Evolutionary conservation across 805 yeast species (phyloP).

Genomic region (Nematodospora valgi): DNA sequence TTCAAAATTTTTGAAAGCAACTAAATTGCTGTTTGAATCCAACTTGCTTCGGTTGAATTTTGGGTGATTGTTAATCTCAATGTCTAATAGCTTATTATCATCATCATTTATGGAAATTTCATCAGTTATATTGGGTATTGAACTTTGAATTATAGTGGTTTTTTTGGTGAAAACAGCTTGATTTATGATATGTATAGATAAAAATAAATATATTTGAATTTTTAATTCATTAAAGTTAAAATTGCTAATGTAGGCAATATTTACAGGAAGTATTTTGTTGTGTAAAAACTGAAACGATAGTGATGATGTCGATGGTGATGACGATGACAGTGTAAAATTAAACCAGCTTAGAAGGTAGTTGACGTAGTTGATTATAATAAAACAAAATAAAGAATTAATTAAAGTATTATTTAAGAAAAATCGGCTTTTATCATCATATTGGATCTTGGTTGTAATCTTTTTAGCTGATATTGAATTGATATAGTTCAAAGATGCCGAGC

Average conservation of each 20-base stretch:
- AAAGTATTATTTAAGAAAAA: conserved; percentile 13
- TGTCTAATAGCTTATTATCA: conserved; percentile 10
- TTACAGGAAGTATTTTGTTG: conserved; percentile 2
- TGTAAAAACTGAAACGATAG: too few species aligned
- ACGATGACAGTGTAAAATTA: conserved; percentile 4
- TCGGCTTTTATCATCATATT: conserved; percentile 11
- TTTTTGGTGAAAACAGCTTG: conserved; percentile 8
- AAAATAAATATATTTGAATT: conserved; percentile 13
- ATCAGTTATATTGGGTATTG: conserved; percentile 8
- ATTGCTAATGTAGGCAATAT: conserved; percentile 7
- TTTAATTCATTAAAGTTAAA: conserved; percentile 6
- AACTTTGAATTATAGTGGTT: conserved; percentile 6
- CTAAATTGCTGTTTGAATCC: conserved; percentile 7
- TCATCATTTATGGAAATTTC: conserved; percentile 9
- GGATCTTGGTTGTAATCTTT: conserved; percentile 12
- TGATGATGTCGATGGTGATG: too few species aligned
- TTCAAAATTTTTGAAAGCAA: conserved; percentile 25
- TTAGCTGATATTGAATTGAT: conserved; percentile 20
- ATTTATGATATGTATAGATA: conserved; percentile 25
- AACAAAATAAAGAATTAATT: conserved; percentile 19
- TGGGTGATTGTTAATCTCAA: conserved; percentile 3
- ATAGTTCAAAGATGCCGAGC: conserved; percentile 20
- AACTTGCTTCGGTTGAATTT: not conserved
- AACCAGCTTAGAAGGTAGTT: conserved; percentile 17
- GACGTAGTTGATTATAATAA: conserved; percentile 17